A percentile compares a stretch with the other conserved stretches of the same genome.
These are phyloP conservation scores for Pugionium dolabratum DNA, from an alignment of 345 rosid genomes.

Conservation along the genomic window DNA sequence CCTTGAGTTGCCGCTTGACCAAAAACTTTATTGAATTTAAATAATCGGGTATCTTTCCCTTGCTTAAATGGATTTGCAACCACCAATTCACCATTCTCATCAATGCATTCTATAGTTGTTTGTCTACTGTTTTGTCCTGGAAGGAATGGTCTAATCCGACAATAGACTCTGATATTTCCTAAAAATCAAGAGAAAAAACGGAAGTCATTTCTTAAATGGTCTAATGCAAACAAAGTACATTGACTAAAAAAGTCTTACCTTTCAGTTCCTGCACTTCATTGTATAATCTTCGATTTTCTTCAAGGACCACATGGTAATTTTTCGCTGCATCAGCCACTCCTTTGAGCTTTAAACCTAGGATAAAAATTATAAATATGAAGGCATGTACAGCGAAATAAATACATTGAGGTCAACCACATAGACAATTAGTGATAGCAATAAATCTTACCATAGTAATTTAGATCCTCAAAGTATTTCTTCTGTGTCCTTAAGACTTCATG, in stretches of 20 bases:
- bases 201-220: conserved; percentile 28
- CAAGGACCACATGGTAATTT: conserved; percentile 74
- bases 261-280: conserved; percentile 96
- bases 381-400: conserved; percentile 20
- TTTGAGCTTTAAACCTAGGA: conserved; percentile 72
- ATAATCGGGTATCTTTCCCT: conserved; percentile 76
- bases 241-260: conserved; percentile 53
- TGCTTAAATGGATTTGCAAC: conserved; percentile 79
- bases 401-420: conserved; percentile 20
- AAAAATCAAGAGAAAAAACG: conserved; percentile 24
- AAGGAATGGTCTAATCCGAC: conserved; percentile 91
- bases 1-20: conserved; percentile 87
- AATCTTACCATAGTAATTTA: conserved; percentile 62
- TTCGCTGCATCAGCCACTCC: conserved; percentile 81
- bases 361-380: conserved; percentile 17
- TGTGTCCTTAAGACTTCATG: conserved; percentile 67
- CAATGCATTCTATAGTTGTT: conserved; percentile 71
- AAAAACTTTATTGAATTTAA: conserved; percentile 91
- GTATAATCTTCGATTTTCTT: conserved; percentile 83
- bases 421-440: conserved; percentile 16
- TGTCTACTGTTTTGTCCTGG: conserved; percentile 76
- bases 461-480: conserved; percentile 59
- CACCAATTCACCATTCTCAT: conserved; percentile 91
- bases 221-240: conserved; percentile 19
- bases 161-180: conserved; percentile 98